Conservation (phyloP, 2,329 filamentous ascomycete genomes). For the Cryphonectria japonica region DNA sequence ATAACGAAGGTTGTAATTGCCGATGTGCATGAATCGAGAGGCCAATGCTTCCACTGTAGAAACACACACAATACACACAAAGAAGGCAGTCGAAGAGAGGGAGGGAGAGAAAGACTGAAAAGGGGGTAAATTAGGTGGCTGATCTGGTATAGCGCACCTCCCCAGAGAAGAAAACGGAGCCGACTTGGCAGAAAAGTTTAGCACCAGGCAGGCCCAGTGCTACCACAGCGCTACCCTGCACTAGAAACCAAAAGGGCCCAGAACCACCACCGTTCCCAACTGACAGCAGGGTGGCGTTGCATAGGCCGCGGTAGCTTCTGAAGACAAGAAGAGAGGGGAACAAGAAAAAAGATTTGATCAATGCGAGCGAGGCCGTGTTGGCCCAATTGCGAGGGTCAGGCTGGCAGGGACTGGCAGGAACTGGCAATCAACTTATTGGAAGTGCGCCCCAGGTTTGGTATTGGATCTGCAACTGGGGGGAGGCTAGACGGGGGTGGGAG, state of each 20-base stretch:
- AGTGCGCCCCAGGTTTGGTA: neutral
- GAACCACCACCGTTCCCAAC: neutral
- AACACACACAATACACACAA: neutral
- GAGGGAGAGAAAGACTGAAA: neutral
- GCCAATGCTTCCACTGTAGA: neutral
- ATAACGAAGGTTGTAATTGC: neutral
- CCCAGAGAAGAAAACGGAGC: neutral
- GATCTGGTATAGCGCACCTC: neutral
- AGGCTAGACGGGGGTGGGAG: neutral
- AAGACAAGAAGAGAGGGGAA: neutral
- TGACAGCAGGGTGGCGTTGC: neutral
- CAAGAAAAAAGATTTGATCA: neutral
- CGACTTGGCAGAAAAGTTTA: neutral
- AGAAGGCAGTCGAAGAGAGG: neutral
- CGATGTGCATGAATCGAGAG: neutral
- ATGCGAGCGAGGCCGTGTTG: neutral
- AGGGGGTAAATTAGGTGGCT: constrained; percentile 4
- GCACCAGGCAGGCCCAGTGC: neutral
- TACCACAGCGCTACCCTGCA: no score
- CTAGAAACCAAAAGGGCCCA: neutral
- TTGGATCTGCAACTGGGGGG: neutral
- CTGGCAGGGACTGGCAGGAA: neutral
- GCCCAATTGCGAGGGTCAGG: neutral
- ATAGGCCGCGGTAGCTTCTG: neutral
- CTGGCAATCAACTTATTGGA: neutral